Evolutionary conservation across 495 filamentous ascomycete genomes (phyloP), one percentile per base, ranked within the genome.

Genomic region (Penicillium daleae): DNA sequence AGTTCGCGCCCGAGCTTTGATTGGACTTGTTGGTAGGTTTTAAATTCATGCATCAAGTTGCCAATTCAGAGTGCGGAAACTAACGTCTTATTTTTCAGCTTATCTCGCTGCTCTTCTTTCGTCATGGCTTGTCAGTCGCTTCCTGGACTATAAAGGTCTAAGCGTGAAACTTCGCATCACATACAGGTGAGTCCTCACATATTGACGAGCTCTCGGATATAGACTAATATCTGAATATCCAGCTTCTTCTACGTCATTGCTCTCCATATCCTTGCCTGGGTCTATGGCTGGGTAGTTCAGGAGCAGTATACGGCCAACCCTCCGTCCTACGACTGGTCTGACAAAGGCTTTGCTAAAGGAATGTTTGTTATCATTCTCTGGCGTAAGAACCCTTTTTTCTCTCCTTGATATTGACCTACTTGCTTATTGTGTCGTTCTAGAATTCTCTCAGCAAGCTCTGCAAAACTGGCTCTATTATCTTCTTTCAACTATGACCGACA

Each of bases 381-480:
- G 80, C 70, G 71, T 72, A 52, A 60, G 68, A 59, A 17, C 32
- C 9, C 9, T 19, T 15, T 26, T 22, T 22, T 4, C 2, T 17
- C 42, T 0, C 27, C 17, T 5, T 0, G 46, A 42, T 50, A 13
- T 55, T 58, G 33, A 60, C 24, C 10, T 15, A 24, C 6, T 31
- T 26, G 35, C 54, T 56, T 4, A 56, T 19, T 7, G 5, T 4
- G 1, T 21, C 4, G n/a, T 33, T 40, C n/a, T 21, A 72, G 73
- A 74, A 52, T 81, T 82, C 57, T 63, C 81, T 26, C 73, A 75
- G 12, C 80, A 83, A 63, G 68, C 76, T 1, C 62, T 78, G 31
- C 80, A 83, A 59, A 83, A 81, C 59, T 82, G 76, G 74, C 66
- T 84, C 8, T 87, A 88, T 72, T 89, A 88, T 66, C 74, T 88